Evolutionary conservation across 805 yeast genomes (phyloP), one percentile per base, ranked within the genome.

Genomic region (Candida insectalens): DNA sequence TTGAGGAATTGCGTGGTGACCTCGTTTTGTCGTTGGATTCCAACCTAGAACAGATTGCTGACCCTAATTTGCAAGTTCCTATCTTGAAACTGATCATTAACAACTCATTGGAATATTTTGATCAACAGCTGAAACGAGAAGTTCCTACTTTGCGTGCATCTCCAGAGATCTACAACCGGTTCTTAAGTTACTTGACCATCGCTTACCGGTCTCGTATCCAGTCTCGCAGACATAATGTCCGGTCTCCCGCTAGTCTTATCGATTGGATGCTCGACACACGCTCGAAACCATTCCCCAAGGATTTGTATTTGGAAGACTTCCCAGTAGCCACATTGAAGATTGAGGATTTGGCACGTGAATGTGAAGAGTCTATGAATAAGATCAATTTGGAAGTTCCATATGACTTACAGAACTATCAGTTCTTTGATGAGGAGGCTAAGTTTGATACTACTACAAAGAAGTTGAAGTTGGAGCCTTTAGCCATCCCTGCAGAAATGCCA

Each of bases 11-110:
- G 34, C 47, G 54, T 23, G 48, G 69, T 32, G 68, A 71, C 40
- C 46, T 62, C 23, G 62, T 72, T 18, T 47, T 73, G 1, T 62
- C 74, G n/a, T 60, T 73, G 39, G 77, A 73, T 49, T 60, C 71
- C 4, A 44, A 45, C 30, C 39, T 42, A 35, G 30, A 26, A 12
- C 38, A 42, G 30, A 29, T 43, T 2, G 23, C 25, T 17, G 29
- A 34, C 10, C 26, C 36, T 20, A 29, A 38, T 10, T 33, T 30
- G 19, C 45, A 44, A 35, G 45, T 65, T 1, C 77, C 77, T 2
- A 49, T 71, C 17, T 44, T 72, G 5, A 70, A 67, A 44, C 55
- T 72, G 7, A 38, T 72, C 12, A 62, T 66, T 5, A 30, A 54
- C 3, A 65, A 67, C 40, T 64, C 74, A 0, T 59, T 69, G 14